These are phyloP conservation scores for Aspergillus jensenii DNA, from an alignment of 2,329 filamentous ascomycete genomes.

Conservation along the genomic window DNA sequence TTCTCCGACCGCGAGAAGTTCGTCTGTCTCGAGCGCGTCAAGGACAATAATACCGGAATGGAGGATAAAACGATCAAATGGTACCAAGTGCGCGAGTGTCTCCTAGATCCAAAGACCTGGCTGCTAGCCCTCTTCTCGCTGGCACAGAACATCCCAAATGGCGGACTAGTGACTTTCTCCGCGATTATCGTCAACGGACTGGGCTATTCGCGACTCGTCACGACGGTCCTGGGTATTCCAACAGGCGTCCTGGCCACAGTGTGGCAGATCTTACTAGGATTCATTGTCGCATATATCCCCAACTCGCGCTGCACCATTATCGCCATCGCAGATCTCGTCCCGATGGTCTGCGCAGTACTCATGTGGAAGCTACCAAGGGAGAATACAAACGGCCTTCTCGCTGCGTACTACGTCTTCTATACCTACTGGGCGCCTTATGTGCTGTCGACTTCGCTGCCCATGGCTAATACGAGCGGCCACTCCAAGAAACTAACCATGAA, in stretches of 20 bases:
- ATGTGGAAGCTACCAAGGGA: neutral
- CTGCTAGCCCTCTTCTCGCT: neutral
- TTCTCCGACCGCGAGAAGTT: constrained; percentile 38
- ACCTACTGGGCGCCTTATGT: constrained; percentile 2
- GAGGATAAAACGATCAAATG: constrained; percentile 9
- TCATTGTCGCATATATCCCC: neutral
- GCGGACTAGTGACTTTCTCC: constrained; percentile 1
- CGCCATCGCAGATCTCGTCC: neutral
- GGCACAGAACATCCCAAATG: constrained; percentile 3
- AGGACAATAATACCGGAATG: constrained; percentile 18
- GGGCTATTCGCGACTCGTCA: neutral
- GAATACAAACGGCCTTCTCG: neutral
- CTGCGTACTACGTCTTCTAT: constrained; percentile 9
- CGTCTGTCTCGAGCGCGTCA: constrained; percentile 20
- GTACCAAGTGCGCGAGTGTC: constrained; percentile 6
- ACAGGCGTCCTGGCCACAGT: neutral
- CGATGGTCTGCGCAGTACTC: constrained; percentile 1
- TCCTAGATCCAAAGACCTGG: constrained; percentile 7
- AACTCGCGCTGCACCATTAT: constrained; percentile 1
- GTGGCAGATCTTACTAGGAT: neutral
- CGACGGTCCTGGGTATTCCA: neutral
- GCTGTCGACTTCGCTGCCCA: neutral
- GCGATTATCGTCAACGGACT: constrained; percentile 6
- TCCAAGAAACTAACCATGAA: constrained; percentile 7
- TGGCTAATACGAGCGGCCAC: constrained; percentile 5